Evolutionary conservation across 2,329 filamentous ascomycete genomes (phyloP), one percentile per base, ranked within the genome.

Genomic region (Chalaropsis thielavioides): DNA sequence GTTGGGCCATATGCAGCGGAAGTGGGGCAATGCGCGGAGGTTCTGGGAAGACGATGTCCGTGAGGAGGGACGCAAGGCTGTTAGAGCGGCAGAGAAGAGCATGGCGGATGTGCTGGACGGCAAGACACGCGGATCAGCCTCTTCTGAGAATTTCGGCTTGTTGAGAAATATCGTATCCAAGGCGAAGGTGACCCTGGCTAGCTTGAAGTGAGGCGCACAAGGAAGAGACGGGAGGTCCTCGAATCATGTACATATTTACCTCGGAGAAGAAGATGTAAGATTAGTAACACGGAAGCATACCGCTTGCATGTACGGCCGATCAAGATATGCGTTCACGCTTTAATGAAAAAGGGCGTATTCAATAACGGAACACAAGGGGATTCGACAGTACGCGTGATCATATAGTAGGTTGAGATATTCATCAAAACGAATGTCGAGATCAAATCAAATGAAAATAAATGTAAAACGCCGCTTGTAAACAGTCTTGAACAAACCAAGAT

Each of bases 41-140:
- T 85, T 81, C 70, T 87, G 84, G 84, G 82, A 87, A 71, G 81
- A 80, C 0, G 83, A 86, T 69, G 83, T 87, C n/a, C 78, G 83
- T 46, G 84, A 87, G 68, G 83, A 86, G 66, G 84, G 84, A 1
- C 79, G 84, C 69, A 85, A 85, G 72, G 82, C 83, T 4, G 78
- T 87, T 6, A 75, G 81, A 64, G 80, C 76, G 3, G 79, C 80
- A 1, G 84, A 86, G 71, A 74, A 76, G 56, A 81, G 78, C 60
- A 75, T 86, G 31, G 76, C 73, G 0, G 73, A 77, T 10, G 77
- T 80, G 22, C 71, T 86, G 17, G 75, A 75, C 17, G 71, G 70
- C 3, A 66, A 68, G 24, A 68, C 68, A 22, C 68, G 70, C 2
- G 68, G 69, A 22, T n/a, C 27, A n/a, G 27, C 15, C 24, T 31